Base-by-base conservation (phyloP, 2,329 filamentous ascomycete genomes). In the Pseudocercospora fuligena region DNA sequence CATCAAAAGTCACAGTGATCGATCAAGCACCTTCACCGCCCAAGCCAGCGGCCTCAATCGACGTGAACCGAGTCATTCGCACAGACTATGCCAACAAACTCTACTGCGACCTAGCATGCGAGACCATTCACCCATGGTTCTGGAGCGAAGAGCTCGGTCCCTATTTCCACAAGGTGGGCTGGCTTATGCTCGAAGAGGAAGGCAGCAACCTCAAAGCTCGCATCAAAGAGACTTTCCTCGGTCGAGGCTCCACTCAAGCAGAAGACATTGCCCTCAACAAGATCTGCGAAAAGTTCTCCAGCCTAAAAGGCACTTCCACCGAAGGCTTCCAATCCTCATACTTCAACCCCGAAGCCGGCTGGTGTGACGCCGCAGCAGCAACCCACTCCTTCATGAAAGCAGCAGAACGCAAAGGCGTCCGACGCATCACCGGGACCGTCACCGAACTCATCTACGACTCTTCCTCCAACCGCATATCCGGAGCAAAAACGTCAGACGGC, bases 161-260 rank as follows among this genome's bases (percentile, higher is more conserved):
- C 2, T 85, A 83, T 61, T 90, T 88, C 73, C 85, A 89, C 73
- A 83, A 87, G 73, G 86, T 84, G 0, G 88, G 88, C 0, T 86
- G 89, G 78, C 86, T 82, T 78, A 84, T 87, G 74, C 84, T 82
- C 69, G 81, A 85, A 58, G 81, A 79, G 43, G 78, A 75, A 2
- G 70, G 70, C 23, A 70, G 68, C 54, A 65, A 64, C 14, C 63
- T 72, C 27, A 79, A 81, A 64, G 79, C 82, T 49, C 81, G 86
- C 64, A 84, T 83, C 3, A 79, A 85, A n/a, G 75, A 81, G 64
- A 87, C 88, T 65, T 87, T 88, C 73, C 78, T 80, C 66, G 75
- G 78, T 36, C 78, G 85, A 27, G 82, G 82, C 3, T 69, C 66
- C 14, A 75, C 79, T 51, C 74, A 74, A 2, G 79, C 81, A 27